Evolutionary conservation across 2,329 filamentous ascomycete genomes (phyloP).

Genomic region (Trichoderma sp.): DNA sequence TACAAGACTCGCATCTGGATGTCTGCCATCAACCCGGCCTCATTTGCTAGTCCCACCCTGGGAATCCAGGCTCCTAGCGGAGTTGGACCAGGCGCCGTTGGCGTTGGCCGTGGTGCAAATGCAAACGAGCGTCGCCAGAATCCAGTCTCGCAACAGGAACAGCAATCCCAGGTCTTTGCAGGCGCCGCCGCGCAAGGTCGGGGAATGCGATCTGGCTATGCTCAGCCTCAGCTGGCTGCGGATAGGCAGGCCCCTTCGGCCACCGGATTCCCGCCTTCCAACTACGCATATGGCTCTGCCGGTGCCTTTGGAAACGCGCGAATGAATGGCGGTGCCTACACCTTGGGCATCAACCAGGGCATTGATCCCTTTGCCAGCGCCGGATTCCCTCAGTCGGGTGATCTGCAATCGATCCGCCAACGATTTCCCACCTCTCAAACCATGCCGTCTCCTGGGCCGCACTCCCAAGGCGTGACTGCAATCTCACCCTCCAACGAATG

Average conservation of each 20-base stretch:
- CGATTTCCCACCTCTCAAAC: constrained; percentile 48
- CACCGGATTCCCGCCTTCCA: constrained; percentile 38
- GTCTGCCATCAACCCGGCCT: constrained; percentile 97
- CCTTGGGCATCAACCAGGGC: constrained; percentile 31
- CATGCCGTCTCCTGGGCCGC: constrained; percentile 38
- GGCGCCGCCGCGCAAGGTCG: constrained; percentile 39
- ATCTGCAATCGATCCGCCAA: constrained; percentile 50
- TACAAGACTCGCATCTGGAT: constrained; percentile 99
- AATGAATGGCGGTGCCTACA: constrained; percentile 33
- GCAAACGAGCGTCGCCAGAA: constrained; percentile 51
- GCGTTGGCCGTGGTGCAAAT: constrained; percentile 50
- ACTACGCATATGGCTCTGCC: constrained; percentile 39
- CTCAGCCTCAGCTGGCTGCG: constrained; percentile 40
- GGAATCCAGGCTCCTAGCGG: constrained; percentile 70
- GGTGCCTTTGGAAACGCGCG: constrained; percentile 38
- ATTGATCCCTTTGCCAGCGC: constrained; percentile 35
- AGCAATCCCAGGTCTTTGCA: constrained; percentile 40
- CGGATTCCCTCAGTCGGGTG: constrained; percentile 40
- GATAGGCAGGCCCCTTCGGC: constrained; percentile 45
- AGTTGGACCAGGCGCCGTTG: constrained; percentile 66
- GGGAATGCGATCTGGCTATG: constrained; percentile 46
- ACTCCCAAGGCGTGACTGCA: constrained; percentile 43
- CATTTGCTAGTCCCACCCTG: constrained; percentile 78
- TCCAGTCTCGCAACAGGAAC: constrained; percentile 41
- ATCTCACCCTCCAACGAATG: constrained; percentile 58